Base-by-base conservation (phyloP, 140 eudicot species). In the Senecio squalidus region DNA sequence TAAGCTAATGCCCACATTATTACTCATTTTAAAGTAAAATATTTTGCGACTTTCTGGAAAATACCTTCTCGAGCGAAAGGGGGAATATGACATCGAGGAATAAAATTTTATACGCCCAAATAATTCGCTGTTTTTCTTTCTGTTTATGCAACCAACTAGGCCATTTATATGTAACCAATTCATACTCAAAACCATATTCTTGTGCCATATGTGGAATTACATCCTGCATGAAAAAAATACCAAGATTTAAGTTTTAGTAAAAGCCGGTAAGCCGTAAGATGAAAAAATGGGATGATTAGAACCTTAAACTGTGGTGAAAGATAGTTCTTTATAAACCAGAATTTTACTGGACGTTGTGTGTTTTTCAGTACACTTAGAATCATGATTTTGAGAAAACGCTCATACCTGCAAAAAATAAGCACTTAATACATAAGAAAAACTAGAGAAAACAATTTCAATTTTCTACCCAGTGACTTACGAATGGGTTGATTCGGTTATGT, bases 101-200 rank as follows among this genome's bases (percentile, higher is more conserved):
- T 17, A 91, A 73, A 68, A 91, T 91, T 73, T 91, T 91, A 61
- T 86, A 91, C 0, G 98, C 98, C 98, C 98, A 91, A 41, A 91
- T 84, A 44, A 91, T 91, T 72, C 98, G 57, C 75, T 91, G 98
- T 64, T 91, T 91, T 72, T 91, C 98, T 58, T 77, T 79, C 67
- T 91, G 98, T 76, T 91, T 91, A 63, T 91, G 98, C 58, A 91
- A 76, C 98, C 98, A 91, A 58, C 94, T 83, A 18, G 98, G 98
- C 98, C 98, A 91, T 73, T 91, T 91, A 67, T 91, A 91, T 10
- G 98, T 91, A 56, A 91, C 78, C 62, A 91, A 64, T 64, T 91
- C 98, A 65, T 91, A 91, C 74, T 91, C 94, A 53, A 91, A 91
- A 53, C 94, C 98, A 49, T 91, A 91, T 64, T 86, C 89, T 63